A percentile compares a stretch with the other conserved stretches of the same genome.
phyloP scores from a whole-genome alignment of 768 basidiomycete species.

The Russula sp. region DNA sequence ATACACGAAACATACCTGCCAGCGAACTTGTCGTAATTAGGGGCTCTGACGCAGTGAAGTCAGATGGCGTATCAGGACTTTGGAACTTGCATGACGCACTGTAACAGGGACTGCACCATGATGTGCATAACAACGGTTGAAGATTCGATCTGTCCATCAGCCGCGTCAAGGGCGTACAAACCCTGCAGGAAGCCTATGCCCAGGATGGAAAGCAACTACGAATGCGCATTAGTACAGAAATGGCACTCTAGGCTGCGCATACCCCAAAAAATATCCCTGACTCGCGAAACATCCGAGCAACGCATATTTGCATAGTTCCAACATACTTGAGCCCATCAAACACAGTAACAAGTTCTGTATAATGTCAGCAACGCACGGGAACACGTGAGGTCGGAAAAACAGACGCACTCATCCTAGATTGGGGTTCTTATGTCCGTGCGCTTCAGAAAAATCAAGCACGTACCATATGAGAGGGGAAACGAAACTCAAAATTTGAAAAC shows the following conservation, averaged over 20 bases:
- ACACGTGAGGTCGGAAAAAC: not conserved
- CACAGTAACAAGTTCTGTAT: constrained; percentile 70
- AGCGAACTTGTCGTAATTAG: constrained; percentile 21
- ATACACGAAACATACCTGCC: constrained; percentile 22
- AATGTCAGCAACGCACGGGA: not conserved
- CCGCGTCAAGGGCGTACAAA: constrained; percentile 85
- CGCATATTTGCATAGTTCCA: constrained; percentile 92
- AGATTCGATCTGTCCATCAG: constrained; percentile 58
- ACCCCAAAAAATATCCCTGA: constrained; percentile 91
- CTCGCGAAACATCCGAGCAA: constrained; percentile 89
- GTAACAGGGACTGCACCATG: constrained; percentile 77
- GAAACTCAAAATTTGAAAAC: constrained; percentile 88
- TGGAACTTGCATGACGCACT: constrained; percentile 44
- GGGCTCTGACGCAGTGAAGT: constrained; percentile 4
- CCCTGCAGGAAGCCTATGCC: constrained; percentile 84
- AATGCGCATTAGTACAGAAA: constrained; percentile 11
- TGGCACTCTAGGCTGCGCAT: constrained; percentile 26
- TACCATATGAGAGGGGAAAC: constrained; percentile 87
- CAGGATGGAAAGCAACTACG: constrained; percentile 74
- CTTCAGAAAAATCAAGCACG: constrained; percentile 31
- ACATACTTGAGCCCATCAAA: constrained; percentile 87
- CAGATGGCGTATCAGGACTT: not conserved
- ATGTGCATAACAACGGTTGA: constrained; percentile 51
- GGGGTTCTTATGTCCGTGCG: not conserved
- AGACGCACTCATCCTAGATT: constrained; percentile 73